Conservation (phyloP, 2,329 filamentous ascomycete genomes). For the Geosmithia flava region DNA sequence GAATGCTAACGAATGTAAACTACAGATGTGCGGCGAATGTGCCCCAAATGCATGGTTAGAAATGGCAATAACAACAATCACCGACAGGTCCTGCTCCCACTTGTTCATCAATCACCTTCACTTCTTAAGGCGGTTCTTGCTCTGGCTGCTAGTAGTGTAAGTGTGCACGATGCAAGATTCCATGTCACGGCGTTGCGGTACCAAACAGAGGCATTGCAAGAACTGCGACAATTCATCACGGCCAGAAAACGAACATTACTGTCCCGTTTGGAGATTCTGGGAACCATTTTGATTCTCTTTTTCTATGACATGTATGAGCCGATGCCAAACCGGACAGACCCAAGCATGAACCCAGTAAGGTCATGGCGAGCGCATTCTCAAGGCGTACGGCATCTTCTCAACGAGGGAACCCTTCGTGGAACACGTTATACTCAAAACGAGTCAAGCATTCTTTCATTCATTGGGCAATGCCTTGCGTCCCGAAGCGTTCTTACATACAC, state of each 20-base stretch:
- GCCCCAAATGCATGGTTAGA: conserved; percentile 1
- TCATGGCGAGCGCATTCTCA: not conserved
- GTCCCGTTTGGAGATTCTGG: not conserved
- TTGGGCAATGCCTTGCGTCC: not conserved
- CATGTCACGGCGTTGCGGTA: not conserved
- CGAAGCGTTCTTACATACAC: not conserved
- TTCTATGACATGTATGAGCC: conserved; percentile 1
- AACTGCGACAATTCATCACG: not conserved
- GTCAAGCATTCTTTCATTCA: not conserved
- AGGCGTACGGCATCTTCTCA: not conserved
- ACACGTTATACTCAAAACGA: not conserved
- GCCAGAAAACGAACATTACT: not conserved
- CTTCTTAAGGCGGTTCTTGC: not conserved
- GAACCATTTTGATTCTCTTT: not conserved
- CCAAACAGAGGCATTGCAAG: not conserved
- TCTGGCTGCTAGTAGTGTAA: not conserved
- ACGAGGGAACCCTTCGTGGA: not conserved
- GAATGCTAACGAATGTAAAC: not conserved
- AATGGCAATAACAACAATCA: conserved; percentile 1
- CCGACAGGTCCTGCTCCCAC: not conserved
- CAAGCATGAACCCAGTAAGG: not conserved
- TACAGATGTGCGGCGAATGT: not conserved
- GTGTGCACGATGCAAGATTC: not conserved
- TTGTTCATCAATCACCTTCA: not conserved
- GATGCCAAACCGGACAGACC: not conserved